A percentile compares a stretch with the other conserved stretches of the same genome.
These are phyloP conservation scores for Moniliella sp. DNA, from an alignment of 1,284 basidiomycete genomes.

Conservation along the genomic window DNA sequence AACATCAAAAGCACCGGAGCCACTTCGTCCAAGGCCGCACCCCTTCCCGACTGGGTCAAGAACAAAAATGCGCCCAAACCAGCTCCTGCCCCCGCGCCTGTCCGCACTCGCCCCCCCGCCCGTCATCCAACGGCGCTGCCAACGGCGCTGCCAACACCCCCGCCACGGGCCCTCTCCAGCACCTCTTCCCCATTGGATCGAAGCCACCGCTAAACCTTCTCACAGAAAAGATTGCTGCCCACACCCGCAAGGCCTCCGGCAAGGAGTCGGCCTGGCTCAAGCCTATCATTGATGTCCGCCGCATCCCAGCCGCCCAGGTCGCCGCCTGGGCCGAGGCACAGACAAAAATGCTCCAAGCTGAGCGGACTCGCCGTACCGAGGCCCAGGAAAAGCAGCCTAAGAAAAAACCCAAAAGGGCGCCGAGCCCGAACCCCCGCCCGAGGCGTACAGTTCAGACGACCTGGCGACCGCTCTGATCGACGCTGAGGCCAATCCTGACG, in stretches of 20 bases:
- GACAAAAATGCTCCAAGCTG: not conserved
- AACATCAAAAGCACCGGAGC: conserved; percentile 28
- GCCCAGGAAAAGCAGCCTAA: not conserved
- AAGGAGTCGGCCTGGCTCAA: conserved; percentile 19
- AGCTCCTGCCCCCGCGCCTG: too few relatives aligned
- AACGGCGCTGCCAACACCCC: not conserved
- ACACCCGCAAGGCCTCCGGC: too few relatives aligned
- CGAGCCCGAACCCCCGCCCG: too few relatives aligned
- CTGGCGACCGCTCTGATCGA: too few relatives aligned
- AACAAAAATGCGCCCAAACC: conserved; percentile 14
- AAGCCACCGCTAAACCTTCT: conserved; percentile 33
- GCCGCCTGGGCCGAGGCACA: not conserved
- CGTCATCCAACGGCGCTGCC: not conserved
- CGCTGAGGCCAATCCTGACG: too few relatives aligned
- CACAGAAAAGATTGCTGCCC: conserved; percentile 27
- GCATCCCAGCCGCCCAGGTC: conserved; percentile 1
- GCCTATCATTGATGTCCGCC: conserved; percentile 19
- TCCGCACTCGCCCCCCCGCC: not conserved
- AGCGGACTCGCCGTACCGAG: too few relatives aligned
- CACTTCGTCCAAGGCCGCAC: conserved; percentile 27
- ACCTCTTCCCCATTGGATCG: conserved; percentile 28
- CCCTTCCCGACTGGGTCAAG: conserved; percentile 32
- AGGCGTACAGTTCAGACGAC: too few relatives aligned
- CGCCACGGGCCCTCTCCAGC: conserved; percentile 1
- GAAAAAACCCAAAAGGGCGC: not conserved